Evolutionary conservation across 106 monocot genomes (phyloP), one percentile per base, ranked within the genome.

Genomic region (Phalaenopsis equestris): DNA sequence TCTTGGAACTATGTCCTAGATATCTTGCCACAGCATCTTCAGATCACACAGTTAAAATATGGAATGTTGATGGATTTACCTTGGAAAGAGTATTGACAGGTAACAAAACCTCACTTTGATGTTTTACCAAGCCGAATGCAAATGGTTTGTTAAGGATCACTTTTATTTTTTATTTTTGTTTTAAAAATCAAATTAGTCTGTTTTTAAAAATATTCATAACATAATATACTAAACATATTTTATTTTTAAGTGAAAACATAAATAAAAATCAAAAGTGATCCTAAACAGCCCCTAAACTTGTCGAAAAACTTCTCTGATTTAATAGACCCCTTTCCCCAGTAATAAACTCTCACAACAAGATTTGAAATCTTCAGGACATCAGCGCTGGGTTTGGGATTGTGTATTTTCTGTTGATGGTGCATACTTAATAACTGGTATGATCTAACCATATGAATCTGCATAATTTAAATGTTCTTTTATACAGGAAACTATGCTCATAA

Each of bases 391-490:
- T 42, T 99, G 92, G 94, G 98, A 99, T 52, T 94, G 98, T 76
- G 94, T 99, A 2, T 99, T 94, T 89, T 94, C 94, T 7, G 94
- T 94, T 0, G 98, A 99, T 82, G 98, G 94, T 81, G 98, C 98
- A 78, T 98, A 92, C 87, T 77, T 98, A 56, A 98, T 94, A 79
- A 94, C 98, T 85, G 94, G 98, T 98, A 85, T 39, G 70, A 37
- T 70, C 2, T 70, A 39, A 70, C 70, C n/a, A 38, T 39, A 70
- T 70, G 70, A 19, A 52, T 52, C 6, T 70, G 38, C 36, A 70
- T 36, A 70, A 70, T 4, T 70, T 70, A 24, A 7, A 61, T 30
- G 39, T 37, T 19, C 39, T 39, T 12, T 39, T 70, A 36, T 39
- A 23, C 39, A 4, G 3, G 37, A 70, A 70, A 70, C 39, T 14